Evolutionary conservation across 495 filamentous ascomycete species (phyloP), one percentile per base, ranked within the genome.

Genomic region (Chaetomium tenue): DNA sequence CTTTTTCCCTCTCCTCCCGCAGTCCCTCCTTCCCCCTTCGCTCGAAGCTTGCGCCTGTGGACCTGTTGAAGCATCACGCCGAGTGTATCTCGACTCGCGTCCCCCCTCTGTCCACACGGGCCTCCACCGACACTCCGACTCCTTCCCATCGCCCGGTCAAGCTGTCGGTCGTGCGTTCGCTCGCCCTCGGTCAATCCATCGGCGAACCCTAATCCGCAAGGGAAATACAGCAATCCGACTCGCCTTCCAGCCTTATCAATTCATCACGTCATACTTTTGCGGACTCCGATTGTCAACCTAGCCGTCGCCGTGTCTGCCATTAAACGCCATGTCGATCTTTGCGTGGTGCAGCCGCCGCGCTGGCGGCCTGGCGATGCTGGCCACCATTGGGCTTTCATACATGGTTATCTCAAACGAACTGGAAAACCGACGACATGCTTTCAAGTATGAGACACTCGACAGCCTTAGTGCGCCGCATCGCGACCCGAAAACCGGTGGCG

Each of bases 341-440:
- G 66, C 64, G 23, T 83, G 82, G 82, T 77, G 77, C 52, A 75
- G 78, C 67, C 74, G 76, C 54, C 74, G 81, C 70, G 73, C 72
- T 53, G 79, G 80, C 63, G 81, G 81, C 61, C 67, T 84, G 63
- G 79, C 76, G 48, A 80, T 84, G 77, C 63, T 83, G 46, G 71
- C 66, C 44, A 72, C 77, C 44, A 63, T 81, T 48, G 71, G 61
- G 50, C 75, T 83, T 61, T 77, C 73, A 56, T 80, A 79, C 68
- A 80, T 71, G 75, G 78, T 79, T 60, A 77, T 83, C 66, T 73
- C 77, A 37, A 75, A 67, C 63, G 78, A 83, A 67, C 68, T 76
- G 46, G 67, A 75, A 39, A 73, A 71, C 46, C 69, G 76, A 62
- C 74, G 73, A 65, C 74, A 81, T 74, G 78, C 74, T 66, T 80